Base-by-base conservation (phyloP, 495 filamentous ascomycete species). In the Parmelia sp. region DNA sequence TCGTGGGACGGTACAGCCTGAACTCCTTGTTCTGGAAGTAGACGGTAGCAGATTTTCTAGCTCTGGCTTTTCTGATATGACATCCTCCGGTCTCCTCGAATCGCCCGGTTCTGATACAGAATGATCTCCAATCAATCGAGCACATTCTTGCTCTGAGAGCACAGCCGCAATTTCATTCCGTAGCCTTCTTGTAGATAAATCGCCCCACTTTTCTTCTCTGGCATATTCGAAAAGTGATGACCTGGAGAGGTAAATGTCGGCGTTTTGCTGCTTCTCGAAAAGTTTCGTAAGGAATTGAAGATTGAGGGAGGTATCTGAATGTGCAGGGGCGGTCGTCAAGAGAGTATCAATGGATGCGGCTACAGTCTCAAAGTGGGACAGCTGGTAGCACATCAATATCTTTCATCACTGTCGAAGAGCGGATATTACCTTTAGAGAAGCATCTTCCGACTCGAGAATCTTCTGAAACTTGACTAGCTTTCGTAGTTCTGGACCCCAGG, bases 161-260 rank as follows among this genome's bases (percentile, higher is more conserved):
- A 35, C 42, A 17, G 64, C 37, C 21, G 23, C 25, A 11, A 57
- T 36, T 9, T 60, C 45, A 27, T 58, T 61, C 19, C 40, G 47
- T 23, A 45, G 10, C 25, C 36, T 47, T 4, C 27, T 49, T 35
- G 58, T 45, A 25, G 56, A n/a, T 53, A 39, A 8, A 33, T 59
- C 33, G 9, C 62, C 62, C 62, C 62, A 64, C 51, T 42, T 14
- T 35, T 64, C 62, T 29, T 40, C 49, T 33, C 35, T 69, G 12
- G 80, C 81, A 40, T 76, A 75, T 33, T 76, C 71, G 68, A 79
- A 87, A 17, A 86, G 73, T n/a, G 74, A 78, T 27, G 84, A 86
- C 58, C 74, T 74, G 42, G 74, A 75, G 33, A 86, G 70, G 66
- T 85, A 79, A n/a, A n/a, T 42, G 25, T 74, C 74, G 21, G 74